Conservation (phyloP, 169 alveolate genomes). For the Perkinsus olseni region DNA sequence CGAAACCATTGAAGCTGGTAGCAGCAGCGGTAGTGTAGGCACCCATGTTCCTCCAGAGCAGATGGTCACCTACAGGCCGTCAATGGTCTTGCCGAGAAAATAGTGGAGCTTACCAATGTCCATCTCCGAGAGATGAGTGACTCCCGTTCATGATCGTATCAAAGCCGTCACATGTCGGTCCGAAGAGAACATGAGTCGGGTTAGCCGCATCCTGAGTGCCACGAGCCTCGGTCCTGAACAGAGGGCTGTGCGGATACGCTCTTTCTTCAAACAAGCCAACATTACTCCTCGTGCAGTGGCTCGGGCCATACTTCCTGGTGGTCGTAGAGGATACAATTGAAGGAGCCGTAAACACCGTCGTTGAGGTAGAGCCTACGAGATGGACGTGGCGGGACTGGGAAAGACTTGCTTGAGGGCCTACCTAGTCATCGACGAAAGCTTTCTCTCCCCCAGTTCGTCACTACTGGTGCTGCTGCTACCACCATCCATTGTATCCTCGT, state of each 20-base stretch:
- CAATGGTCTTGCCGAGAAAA: too few species aligned
- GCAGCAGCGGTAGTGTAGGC: constrained; percentile 28
- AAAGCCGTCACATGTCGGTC: constrained; percentile 26
- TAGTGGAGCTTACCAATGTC: background rate
- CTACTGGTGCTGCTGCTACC: background rate
- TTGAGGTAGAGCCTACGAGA: constrained; percentile 1
- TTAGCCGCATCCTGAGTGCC: background rate
- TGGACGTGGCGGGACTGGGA: background rate
- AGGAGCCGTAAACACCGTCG: constrained; percentile 24
- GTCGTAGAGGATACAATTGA: constrained; percentile 24
- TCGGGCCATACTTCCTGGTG: constrained; percentile 13
- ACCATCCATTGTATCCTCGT: background rate
- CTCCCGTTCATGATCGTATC: constrained; percentile 3
- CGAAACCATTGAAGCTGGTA: constrained; percentile 17
- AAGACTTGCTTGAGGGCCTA: constrained; percentile 1
- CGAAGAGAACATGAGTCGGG: constrained; percentile 6
- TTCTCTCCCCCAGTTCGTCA: background rate
- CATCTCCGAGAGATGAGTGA: constrained; percentile 5
- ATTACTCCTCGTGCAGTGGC: background rate
- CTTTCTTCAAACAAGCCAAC: background rate
- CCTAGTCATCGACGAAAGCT: background rate
- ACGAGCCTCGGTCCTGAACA: background rate
- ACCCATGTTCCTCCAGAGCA: constrained; percentile 22
- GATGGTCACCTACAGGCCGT: constrained; percentile 6
- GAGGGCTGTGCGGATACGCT: background rate